Evolutionary conservation across 1,284 basidiomycete genomes (phyloP), one percentile per base, ranked within the genome.

Genomic region (Ceratobasidium theobromae): DNA sequence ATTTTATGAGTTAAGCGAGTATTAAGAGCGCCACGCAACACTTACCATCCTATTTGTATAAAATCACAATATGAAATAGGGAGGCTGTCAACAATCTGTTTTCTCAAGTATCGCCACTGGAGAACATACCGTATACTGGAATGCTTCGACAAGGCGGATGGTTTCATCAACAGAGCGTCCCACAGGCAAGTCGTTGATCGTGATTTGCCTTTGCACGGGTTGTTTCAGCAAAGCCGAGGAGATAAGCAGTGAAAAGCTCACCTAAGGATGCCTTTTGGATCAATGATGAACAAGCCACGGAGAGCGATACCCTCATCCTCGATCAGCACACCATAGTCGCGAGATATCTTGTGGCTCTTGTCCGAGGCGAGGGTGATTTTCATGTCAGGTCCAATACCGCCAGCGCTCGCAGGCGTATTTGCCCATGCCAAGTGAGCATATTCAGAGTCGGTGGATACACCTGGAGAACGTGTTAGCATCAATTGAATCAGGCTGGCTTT

Each of bases 131-230:
- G 86, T 87, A 76, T 88, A 91, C 75, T 95, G 92, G 87, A 95
- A 94, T 12, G 93, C 93, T 78, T 95, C 88, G 78, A 95, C 79
- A 67, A 95, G 85, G 69, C 93, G 88, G 70, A 94, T 75, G 5
- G 92, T 93, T 80, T 95, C 93, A 55, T 93, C 92, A 68, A 95
- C 93, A 3, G 90, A 93, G 69, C 93, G 89, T 40, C 93, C 93
- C 67, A 95, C 93, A 33, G 93, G 91, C 62, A 94, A 83, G 76
- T 95, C 93, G 75, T 95, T 95, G 71, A 95, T 80, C 49, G 90
- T 92, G 71, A 90, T 88, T 80, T 92, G 90, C 70, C 88, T 87
- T 53, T 14, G 43, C 27, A 51, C 12, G 28, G 45, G 38, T 51
- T 35, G 45, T 43, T 38, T 49, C 33, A 4, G 5, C 35, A 43